phyloP scores from a whole-genome alignment of 148 eudicot species.

The Drosera capensis region DNA sequence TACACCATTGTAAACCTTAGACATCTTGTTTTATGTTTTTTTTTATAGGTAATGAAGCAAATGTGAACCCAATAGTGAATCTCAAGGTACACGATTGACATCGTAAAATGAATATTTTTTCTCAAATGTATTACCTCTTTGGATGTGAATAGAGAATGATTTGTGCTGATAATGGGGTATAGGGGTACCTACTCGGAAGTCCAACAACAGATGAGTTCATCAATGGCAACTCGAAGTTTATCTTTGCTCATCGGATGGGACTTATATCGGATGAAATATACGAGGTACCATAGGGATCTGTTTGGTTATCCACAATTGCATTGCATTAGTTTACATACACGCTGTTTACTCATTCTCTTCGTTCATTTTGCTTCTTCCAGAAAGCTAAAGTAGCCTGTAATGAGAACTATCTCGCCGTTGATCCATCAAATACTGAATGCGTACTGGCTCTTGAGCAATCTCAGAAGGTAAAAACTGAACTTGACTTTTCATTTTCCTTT shows the following conservation, averaged over 20 bases:
- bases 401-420: slow-evolving; percentile 26
- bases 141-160: background rate
- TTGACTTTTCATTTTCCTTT: background rate
- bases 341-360: background rate
- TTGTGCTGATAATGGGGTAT: background rate
- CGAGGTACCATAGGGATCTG: too few species aligned
- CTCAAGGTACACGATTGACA: background rate
- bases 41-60: background rate
- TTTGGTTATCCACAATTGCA: too few species aligned
- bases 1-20: background rate
- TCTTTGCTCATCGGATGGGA: slow-evolving; percentile 40
- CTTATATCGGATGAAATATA: slow-evolving; percentile 45
- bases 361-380: slow-evolving; percentile 5
- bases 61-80: background rate
- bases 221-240: slow-evolving; percentile 23
- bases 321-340: background rate
- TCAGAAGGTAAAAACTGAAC: slow-evolving; percentile 12
- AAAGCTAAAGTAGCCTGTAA: slow-evolving; percentile 20
- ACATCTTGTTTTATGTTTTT: background rate
- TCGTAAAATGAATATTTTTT: background rate
- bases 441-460: slow-evolving; percentile 23
- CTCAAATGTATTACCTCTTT: background rate
- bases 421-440: slow-evolving; percentile 22
- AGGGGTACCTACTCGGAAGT: slow-evolving; percentile 17
- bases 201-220: slow-evolving; percentile 31